Percentiles rank a stretch among this genome's conserved stretches.
These are phyloP conservation scores for Tolypocladium tundrense DNA, from an alignment of 2,329 filamentous ascomycete species.

Conservation along the genomic window DNA sequence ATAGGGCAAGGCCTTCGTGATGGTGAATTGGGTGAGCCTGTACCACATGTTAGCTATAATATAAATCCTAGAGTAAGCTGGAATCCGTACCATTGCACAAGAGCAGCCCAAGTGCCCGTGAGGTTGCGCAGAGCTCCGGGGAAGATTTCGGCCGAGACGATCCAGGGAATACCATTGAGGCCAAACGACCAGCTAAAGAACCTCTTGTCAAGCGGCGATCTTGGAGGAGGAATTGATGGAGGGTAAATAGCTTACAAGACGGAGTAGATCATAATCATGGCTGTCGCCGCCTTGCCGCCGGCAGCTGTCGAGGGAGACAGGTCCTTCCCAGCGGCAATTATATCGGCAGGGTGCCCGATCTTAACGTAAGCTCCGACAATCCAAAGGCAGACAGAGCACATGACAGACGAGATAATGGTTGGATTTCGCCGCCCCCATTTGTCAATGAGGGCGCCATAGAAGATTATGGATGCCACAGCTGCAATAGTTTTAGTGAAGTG, in stretches of 20 bases:
- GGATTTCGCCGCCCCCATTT: too few relatives aligned
- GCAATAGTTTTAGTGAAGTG: too few relatives aligned
- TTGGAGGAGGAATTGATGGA: too few relatives aligned
- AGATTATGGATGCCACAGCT: too few relatives aligned
- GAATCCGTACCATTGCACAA: conserved; percentile 23
- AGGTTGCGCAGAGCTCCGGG: conserved; percentile 30
- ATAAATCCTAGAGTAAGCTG: background rate
- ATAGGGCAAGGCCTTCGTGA: conserved; percentile 33
- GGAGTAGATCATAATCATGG: conserved; percentile 44
- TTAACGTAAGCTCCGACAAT: conserved; percentile 44
- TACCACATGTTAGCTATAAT: background rate
- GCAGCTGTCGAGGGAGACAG: conserved; percentile 29
- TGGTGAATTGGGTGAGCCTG: conserved; percentile 29
- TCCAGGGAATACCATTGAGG: conserved; percentile 35
- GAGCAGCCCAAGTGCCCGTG: conserved; percentile 29
- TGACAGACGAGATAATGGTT: too few relatives aligned
- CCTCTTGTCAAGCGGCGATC: background rate
- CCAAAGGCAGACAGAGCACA: conserved; percentile 30
- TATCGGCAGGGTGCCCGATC: conserved; percentile 34
- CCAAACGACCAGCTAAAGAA: conserved; percentile 29
- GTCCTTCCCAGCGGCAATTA: conserved; percentile 30
- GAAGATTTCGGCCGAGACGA: conserved; percentile 34
- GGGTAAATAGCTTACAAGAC: conserved; percentile 30
- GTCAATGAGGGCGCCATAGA: too few relatives aligned
- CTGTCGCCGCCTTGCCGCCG: conserved; percentile 41